These are phyloP conservation scores for Dioscorea dumetorum DNA, from an alignment of 106 monocot genomes.

Conservation along the genomic window DNA sequence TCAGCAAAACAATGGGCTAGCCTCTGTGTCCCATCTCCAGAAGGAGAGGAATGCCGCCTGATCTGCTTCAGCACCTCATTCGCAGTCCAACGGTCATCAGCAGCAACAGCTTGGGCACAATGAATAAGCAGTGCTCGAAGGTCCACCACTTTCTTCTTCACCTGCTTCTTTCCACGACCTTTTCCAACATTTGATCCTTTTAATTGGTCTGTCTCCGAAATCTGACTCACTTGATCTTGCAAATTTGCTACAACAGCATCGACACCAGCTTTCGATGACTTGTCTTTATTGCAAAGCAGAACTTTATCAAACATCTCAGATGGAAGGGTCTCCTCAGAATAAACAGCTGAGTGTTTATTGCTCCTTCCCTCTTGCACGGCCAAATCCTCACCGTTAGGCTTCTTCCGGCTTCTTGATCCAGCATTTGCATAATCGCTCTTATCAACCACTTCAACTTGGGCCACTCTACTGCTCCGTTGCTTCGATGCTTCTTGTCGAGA, in stretches of 20 bases:
- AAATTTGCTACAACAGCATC: slow-evolving; percentile 25
- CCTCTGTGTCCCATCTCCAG: slow-evolving; percentile 69
- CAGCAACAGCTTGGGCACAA: slow-evolving; percentile 84
- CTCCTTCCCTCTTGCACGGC: slow-evolving; percentile 53
- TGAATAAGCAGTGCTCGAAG: slow-evolving; percentile 63
- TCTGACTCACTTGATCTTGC: slow-evolving; percentile 27
- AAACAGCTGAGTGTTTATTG: slow-evolving; percentile 53
- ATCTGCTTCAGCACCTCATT: slow-evolving; percentile 65
- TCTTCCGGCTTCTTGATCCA: slow-evolving; percentile 30
- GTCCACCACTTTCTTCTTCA: slow-evolving; percentile 66
- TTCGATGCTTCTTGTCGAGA: slow-evolving; percentile 3
- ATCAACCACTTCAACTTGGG: slow-evolving; percentile 11
- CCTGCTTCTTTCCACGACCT: slow-evolving; percentile 44
- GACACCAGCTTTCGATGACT: slow-evolving; percentile 7
- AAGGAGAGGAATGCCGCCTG: slow-evolving; percentile 65
- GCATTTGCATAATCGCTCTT: slow-evolving; percentile 4
- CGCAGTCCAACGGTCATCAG: slow-evolving; percentile 56
- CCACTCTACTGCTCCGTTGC: not conserved
- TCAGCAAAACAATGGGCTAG: slow-evolving; percentile 69
- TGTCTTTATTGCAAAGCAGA: slow-evolving; percentile 32
- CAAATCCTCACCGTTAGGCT: slow-evolving; percentile 34
- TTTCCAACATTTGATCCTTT: slow-evolving; percentile 32
- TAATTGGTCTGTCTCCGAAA: slow-evolving; percentile 6
- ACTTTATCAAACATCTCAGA: slow-evolving; percentile 57
- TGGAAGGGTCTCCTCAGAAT: slow-evolving; percentile 34